These are phyloP conservation scores for Gaultheria prostrata DNA, from an alignment of 148 eudicot species.

Conservation along the genomic window DNA sequence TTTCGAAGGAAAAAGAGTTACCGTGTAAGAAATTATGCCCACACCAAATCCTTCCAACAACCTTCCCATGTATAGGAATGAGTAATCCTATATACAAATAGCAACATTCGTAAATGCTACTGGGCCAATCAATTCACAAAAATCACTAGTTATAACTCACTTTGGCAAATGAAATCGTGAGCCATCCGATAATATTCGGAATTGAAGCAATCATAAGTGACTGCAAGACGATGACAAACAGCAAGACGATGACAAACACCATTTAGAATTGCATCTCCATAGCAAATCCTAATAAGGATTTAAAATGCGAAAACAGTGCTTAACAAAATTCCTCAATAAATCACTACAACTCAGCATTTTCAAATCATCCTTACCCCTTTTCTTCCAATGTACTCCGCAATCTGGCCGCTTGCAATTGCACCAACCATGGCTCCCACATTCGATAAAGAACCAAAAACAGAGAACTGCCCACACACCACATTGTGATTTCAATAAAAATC, in stretches of 20 bases:
- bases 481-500: background rate
- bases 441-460: slow-evolving; percentile 81
- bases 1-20: slow-evolving; percentile 15
- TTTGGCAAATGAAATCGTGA: slow-evolving; percentile 48
- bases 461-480: slow-evolving; percentile 50
- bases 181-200: slow-evolving; percentile 66
- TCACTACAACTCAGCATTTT: background rate
- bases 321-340: background rate
- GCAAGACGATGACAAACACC: too few species aligned
- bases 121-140: slow-evolving; percentile 4
- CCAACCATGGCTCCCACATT: slow-evolving; percentile 98
- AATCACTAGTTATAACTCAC: slow-evolving; percentile 32
- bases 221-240: slow-evolving; percentile 27
- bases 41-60: slow-evolving; percentile 90
- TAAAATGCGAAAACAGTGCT: background rate
- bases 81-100: slow-evolving; percentile 44
- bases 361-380: slow-evolving; percentile 61
- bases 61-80: slow-evolving; percentile 91
- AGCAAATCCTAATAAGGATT: background rate
- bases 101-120: background rate
- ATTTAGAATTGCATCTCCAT: background rate
- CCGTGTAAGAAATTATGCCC: slow-evolving; percentile 89
- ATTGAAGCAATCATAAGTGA: slow-evolving; percentile 63
- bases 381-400: slow-evolving; percentile 77
- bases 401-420: slow-evolving; percentile 85